Evolutionary conservation across 2,329 filamentous ascomycete genomes (phyloP).

Genomic region (Juglanconis juglandina): DNA sequence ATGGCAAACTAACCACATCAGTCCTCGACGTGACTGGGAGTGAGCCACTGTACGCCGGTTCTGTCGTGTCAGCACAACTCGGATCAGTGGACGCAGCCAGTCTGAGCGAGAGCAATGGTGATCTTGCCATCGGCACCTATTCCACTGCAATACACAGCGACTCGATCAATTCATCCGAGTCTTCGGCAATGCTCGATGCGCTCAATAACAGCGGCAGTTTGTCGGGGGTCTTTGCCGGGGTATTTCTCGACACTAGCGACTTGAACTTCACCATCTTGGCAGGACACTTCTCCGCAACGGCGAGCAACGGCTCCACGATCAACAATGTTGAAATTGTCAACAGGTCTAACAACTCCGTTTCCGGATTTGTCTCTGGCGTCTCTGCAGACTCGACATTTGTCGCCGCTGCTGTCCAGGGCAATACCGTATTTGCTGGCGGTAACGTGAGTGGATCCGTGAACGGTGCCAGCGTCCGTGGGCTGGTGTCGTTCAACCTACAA

Average conservation of each 20-base stretch:
- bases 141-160: constrained; percentile 53
- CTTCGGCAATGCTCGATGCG: constrained; percentile 45
- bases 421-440: constrained; percentile 79
- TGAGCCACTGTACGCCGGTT: constrained; percentile 76
- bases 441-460: constrained; percentile 68
- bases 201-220: constrained; percentile 36
- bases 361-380: constrained; percentile 65
- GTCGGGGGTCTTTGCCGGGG: constrained; percentile 71
- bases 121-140: constrained; percentile 46
- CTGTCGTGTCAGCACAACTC: constrained; percentile 71
- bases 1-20: constrained; percentile 68
- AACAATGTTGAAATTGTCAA: constrained; percentile 83
- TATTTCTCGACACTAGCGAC: constrained; percentile 68
- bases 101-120: constrained; percentile 37
- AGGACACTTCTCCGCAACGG: constrained; percentile 75
- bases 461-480: constrained; percentile 61
- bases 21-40: constrained; percentile 62
- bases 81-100: constrained; percentile 70
- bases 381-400: constrained; percentile 71
- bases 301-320: constrained; percentile 65
- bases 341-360: constrained; percentile 60
- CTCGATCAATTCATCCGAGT: constrained; percentile 25
- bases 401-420: constrained; percentile 63
- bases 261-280: constrained; percentile 84
- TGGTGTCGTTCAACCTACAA: constrained; percentile 76